phyloP scores from a whole-genome alignment of 305 asterid species.

The Withania somnifera region DNA sequence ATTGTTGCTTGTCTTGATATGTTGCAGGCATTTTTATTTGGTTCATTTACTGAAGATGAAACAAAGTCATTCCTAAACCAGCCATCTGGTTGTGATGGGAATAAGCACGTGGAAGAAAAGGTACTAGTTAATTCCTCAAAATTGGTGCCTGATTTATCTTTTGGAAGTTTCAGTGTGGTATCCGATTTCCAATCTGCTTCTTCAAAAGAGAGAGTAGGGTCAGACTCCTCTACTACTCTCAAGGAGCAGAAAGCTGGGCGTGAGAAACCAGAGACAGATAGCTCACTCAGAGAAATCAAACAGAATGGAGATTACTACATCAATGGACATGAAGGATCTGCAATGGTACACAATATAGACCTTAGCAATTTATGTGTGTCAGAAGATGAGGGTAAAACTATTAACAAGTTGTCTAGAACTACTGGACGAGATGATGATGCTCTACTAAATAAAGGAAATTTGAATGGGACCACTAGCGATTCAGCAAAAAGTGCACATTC shows the following conservation, averaged over 20 bases:
- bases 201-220: slow-evolving; percentile 14
- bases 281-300: slow-evolving; percentile 11
- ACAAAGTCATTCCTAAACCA: slow-evolving; percentile 38
- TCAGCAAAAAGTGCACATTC: slow-evolving; percentile 23
- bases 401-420: slow-evolving; percentile 9
- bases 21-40: slow-evolving; percentile 59
- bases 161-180: slow-evolving; percentile 36
- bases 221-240: slow-evolving; percentile 9
- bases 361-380: slow-evolving; percentile 23
- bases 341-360: slow-evolving; percentile 15
- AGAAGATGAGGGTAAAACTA: slow-evolving; percentile 17
- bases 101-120: slow-evolving; percentile 14
- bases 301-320: slow-evolving; percentile 37
- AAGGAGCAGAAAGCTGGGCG: slow-evolving; percentile 15
- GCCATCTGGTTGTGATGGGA: slow-evolving; percentile 15
- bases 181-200: slow-evolving; percentile 16
- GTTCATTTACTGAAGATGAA: slow-evolving; percentile 88
- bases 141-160: slow-evolving; percentile 24
- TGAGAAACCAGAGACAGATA: slow-evolving; percentile 14
- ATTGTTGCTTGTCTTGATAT: slow-evolving; percentile 3
- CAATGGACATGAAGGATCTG: slow-evolving; percentile 22
- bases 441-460: slow-evolving; percentile 4
- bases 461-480: slow-evolving; percentile 22
- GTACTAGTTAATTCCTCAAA: slow-evolving; percentile 20
- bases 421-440: slow-evolving; percentile 15